Base-by-base conservation (phyloP, 1,284 basidiomycete genomes). In the Sparassis latifolia region DNA sequence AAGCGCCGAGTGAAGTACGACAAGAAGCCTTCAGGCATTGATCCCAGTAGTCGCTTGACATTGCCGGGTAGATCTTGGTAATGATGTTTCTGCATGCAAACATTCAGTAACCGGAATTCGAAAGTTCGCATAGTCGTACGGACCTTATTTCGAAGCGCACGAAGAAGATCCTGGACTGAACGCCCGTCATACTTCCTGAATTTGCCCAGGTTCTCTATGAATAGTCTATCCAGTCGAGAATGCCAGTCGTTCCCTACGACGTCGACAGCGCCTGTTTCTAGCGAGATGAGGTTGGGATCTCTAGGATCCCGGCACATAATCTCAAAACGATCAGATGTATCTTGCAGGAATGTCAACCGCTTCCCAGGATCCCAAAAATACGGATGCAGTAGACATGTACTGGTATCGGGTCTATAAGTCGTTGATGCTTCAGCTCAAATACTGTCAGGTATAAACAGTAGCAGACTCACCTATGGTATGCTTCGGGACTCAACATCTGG, bases 311-410 rank as follows among this genome's bases (percentile, higher is more conserved):
- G 80, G 58, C 87, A 90, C 92, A 99, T 96, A 64, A 94, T 95
- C 70, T 99, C 96, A 67, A 99, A 98, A 1, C 94, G 83, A 68
- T 99, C 96, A 0, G 93, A 97, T 0, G 93, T 92, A 58, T 99
- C 96, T 68, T 97, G 95, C 10, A 99, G 74, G 79, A 99, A 99
- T 44, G 80, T 84, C 2, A 99, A 74, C 35, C 95, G 80, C 57
- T 89, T 85, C 10, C 79, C 84, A 0, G 94, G 74, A 53, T 90
- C 85, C 97, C 96, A 99, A 75, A 98, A 99, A 76, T 92, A 97
- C 0, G 96, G 96, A 69, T 99, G 95, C 29, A 89, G 75, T 20
- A 98, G 75, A 64, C 90, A 92, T 35, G 83, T 83, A 9, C 81
- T 80, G 3, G 95, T 97, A 55, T 92, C 87, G 0, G 95, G 96